Base-by-base conservation (phyloP, 768 basidiomycete species). In the Termitomyces sp. region DNA sequence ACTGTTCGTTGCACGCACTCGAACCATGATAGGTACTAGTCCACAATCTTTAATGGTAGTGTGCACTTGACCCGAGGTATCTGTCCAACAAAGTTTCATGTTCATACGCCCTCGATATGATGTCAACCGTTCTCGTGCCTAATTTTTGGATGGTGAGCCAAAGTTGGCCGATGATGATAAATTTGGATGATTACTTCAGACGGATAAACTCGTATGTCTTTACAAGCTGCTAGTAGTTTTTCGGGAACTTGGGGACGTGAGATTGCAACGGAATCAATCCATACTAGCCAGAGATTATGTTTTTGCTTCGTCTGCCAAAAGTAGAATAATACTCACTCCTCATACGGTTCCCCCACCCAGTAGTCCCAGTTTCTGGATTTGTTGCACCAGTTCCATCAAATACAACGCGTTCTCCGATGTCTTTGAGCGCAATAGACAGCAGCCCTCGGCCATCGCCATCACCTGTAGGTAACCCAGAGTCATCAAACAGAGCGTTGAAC, bases 401-500 rank as follows among this genome's bases (percentile, higher is more conserved):
- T 2, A 94, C 87, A n/a, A 94, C 92, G 59, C 94, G 91, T 64
- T 90, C 86, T 0, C 88, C 88, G 39, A 98, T 88, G 61, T 98
- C 92, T 63, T 87, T 82, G 13, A 98, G 66, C 8, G 83, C 92
- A 2, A 92, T 73, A 49, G 83, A 84, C 8, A 99, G 69, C 10
- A 98, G 71, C 0, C 97, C 97, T 34, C 79, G 79, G 1, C 90
- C 91, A 56, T 92, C 84, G 14, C 86, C 86, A 64, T 87, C 86
- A 10, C 88, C 87, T 46, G 78, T 67, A 57, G 87, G 84, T 55
- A 90, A 69, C n/a, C 89, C 89, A 53, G 89, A 87, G 69, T 96
- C 94, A 66, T 98, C 95, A 70, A 98, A 95, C 27, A 99, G 81
- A 16, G 93, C 87, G 72, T 98, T 96, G 80, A 99, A 98, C 39